phyloP scores from a whole-genome alignment of 345 rosid species.

The Rhodamnia argentea region DNA sequence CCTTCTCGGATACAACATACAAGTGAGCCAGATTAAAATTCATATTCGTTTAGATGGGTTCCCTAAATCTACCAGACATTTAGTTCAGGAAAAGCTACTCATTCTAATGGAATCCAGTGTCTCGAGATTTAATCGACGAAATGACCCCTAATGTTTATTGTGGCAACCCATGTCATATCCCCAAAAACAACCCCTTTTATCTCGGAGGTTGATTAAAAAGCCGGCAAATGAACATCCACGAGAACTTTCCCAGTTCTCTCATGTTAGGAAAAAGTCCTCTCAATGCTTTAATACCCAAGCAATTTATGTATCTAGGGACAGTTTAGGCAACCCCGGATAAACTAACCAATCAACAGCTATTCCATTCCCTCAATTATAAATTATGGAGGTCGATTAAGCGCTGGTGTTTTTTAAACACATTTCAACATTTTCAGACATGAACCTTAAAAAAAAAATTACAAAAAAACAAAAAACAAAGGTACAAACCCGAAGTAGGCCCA shows the following conservation, averaged over 20 bases:
- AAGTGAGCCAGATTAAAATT: background rate
- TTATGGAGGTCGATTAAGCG: background rate
- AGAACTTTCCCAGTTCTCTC: background rate
- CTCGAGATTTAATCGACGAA: background rate
- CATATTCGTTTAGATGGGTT: background rate
- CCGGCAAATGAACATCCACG: fast-evolving
- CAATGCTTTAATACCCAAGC: fast-evolving
- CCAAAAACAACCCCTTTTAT: background rate
- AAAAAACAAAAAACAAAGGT: background rate
- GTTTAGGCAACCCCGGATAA: background rate
- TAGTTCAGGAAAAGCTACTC: background rate
- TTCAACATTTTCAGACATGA: background rate
- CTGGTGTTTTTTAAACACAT: background rate
- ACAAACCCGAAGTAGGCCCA: background rate
- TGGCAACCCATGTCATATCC: background rate
- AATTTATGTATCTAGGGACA: background rate
- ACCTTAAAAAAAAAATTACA: background rate
- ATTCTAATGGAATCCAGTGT: background rate
- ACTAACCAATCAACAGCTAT: background rate
- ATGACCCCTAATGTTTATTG: background rate
- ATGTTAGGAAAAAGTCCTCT: background rate
- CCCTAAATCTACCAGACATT: background rate
- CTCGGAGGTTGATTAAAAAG: background rate
- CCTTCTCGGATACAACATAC: background rate
- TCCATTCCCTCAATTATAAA: background rate